Percentiles rank a stretch among this genome's conserved stretches.
Conservation (phyloP, 2,329 filamentous ascomycete species). For the Aspergillus floridensis region DNA sequence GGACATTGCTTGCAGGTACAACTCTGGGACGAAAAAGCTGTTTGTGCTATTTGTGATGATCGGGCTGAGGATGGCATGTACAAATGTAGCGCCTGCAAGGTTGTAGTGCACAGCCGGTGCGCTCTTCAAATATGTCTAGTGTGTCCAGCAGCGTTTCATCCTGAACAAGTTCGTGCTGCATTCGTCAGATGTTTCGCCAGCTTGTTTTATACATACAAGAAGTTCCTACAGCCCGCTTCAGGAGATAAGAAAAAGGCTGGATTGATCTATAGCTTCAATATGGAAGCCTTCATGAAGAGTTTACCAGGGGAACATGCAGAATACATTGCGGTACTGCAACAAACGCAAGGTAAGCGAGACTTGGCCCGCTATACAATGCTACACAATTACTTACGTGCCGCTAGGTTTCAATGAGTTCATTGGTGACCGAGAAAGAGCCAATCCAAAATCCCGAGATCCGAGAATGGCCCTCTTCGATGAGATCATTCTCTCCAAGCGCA, state of each 20-base stretch:
- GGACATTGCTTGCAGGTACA: slow-evolving; percentile 50
- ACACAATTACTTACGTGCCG: slow-evolving; percentile 13
- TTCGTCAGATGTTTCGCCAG: slow-evolving; percentile 69
- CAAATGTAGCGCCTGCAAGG: slow-evolving; percentile 48
- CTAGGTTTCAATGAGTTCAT: slow-evolving; percentile 63
- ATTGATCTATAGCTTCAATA: slow-evolving; percentile 63
- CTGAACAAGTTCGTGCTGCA: slow-evolving; percentile 65
- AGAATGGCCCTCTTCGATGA: slow-evolving; percentile 62
- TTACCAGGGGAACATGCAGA: slow-evolving; percentile 63
- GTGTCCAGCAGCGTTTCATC: slow-evolving; percentile 64
- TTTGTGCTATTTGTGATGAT: slow-evolving; percentile 51
- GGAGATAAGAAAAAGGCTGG: slow-evolving; percentile 63
- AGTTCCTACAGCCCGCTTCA: slow-evolving; percentile 58
- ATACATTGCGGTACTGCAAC: slow-evolving; percentile 61
- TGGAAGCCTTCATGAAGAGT: slow-evolving; percentile 64
- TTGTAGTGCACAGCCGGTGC: slow-evolving; percentile 58
- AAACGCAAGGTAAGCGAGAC: slow-evolving; percentile 56
- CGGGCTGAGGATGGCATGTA: slow-evolving; percentile 59
- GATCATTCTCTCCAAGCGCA: slow-evolving; percentile 63
- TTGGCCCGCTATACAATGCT: background rate
- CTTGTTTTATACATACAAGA: slow-evolving; percentile 67
- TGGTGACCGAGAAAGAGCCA: slow-evolving; percentile 58
- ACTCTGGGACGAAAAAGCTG: slow-evolving; percentile 42
- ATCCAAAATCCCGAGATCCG: slow-evolving; percentile 52
- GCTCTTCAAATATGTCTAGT: slow-evolving; percentile 60